A percentile compares a stretch with the other conserved stretches of the same genome.
Evolutionary conservation across 2,329 filamentous ascomycete genomes (phyloP).

Genomic region (Dactylellina leptospora): DNA sequence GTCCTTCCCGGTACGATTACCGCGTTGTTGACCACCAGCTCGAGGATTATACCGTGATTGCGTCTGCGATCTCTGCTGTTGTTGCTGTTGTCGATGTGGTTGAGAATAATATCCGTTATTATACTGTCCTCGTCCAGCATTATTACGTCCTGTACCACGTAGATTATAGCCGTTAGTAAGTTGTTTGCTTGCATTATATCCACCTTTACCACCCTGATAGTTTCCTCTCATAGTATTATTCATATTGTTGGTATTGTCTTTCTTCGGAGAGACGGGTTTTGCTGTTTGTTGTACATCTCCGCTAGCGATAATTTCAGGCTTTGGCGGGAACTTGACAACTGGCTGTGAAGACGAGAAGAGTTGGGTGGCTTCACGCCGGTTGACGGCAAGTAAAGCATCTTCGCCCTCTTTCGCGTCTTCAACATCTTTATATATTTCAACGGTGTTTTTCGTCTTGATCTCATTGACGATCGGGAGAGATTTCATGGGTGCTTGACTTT

Average conservation of each 20-base stretch:
- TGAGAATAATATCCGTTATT: slow-evolving; percentile 21
- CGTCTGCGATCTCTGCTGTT: slow-evolving; percentile 2
- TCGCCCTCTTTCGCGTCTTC: neutral
- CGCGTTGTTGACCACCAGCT: neutral
- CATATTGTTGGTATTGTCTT: neutral
- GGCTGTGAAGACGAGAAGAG: neutral
- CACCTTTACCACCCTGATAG: slow-evolving; percentile 4
- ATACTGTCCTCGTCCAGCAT: neutral
- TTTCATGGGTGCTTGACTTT: neutral
- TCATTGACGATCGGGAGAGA: neutral
- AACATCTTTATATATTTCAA: neutral
- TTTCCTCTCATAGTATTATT: neutral
- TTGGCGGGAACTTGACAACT: neutral
- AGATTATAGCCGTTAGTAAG: slow-evolving; percentile 20
- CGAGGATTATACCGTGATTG: neutral
- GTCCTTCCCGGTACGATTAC: slow-evolving; percentile 1
- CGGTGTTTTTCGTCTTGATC: neutral
- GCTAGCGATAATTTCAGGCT: neutral
- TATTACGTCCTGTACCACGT: slow-evolving; percentile 29
- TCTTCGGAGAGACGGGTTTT: neutral
- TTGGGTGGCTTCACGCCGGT: slow-evolving; percentile 25
- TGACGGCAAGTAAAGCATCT: slow-evolving; percentile 34
- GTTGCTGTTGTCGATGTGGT: slow-evolving; percentile 5
- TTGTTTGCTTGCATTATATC: slow-evolving; percentile 17
- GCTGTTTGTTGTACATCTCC: neutral